A percentile compares a stretch with the other conserved stretches of the same genome.
Evolutionary conservation across 176 grass and related monocot species (phyloP).

Genomic region (Carex myosuroides): DNA sequence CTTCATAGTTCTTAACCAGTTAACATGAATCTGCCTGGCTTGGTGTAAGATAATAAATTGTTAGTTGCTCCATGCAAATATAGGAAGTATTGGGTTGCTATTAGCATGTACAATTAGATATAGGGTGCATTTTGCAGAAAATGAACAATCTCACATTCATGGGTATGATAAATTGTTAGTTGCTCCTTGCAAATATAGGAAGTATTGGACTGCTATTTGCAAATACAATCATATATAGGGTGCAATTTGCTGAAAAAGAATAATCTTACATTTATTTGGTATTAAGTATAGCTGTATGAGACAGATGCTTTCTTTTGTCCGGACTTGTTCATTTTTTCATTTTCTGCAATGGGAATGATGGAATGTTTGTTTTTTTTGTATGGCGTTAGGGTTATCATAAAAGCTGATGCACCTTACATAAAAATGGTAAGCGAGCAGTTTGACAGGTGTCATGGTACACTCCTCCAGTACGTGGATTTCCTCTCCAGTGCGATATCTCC

Average conservation of each 20-base stretch:
- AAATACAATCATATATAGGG: background rate
- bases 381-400: slow-evolving; percentile 76
- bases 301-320: background rate
- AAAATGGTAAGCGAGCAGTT: slow-evolving; percentile 99
- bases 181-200: background rate
- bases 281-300: background rate
- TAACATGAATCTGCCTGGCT: background rate
- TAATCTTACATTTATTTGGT: background rate
- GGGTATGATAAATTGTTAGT: background rate
- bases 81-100: background rate
- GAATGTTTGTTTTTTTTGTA: slow-evolving; percentile 2
- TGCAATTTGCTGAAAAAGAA: background rate
- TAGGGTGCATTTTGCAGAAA: background rate
- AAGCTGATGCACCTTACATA: slow-evolving; percentile 88
- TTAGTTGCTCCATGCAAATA: background rate
- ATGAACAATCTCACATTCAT: background rate
- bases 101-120: background rate
- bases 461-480: slow-evolving; percentile 97
- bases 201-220: background rate
- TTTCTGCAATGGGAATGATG: background rate
- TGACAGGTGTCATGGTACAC: slow-evolving; percentile 92
- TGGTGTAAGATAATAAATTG: background rate
- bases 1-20: background rate
- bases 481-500: slow-evolving; percentile 77
- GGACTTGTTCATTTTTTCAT: background rate